phyloP scores from a whole-genome alignment of 2,329 filamentous ascomycete genomes.

The Orbilia ellipsospora region DNA sequence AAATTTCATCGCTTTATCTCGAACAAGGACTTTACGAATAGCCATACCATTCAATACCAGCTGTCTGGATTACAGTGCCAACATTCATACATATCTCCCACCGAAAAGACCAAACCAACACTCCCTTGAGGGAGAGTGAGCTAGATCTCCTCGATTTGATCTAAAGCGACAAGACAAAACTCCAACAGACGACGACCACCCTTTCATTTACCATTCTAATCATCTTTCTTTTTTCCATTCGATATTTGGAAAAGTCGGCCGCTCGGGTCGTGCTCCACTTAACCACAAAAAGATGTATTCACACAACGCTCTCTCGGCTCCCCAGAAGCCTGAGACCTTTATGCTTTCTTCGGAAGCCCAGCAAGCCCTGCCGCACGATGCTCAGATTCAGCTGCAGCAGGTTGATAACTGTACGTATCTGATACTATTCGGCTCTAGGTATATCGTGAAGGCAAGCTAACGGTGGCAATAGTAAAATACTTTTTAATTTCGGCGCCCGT shows the following conservation, averaged over 20 bases:
- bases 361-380: constrained; percentile 93
- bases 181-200: constrained; percentile 42
- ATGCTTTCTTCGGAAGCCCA: constrained; percentile 98
- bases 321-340: constrained; percentile 97
- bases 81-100: constrained; percentile 12
- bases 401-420: constrained; percentile 88
- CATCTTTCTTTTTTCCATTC: constrained; percentile 12
- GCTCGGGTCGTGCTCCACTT: constrained; percentile 56
- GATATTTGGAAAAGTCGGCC: constrained; percentile 31
- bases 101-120: constrained; percentile 18
- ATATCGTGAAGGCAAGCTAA: constrained; percentile 24
- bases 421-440: too few relatives aligned
- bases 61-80: constrained; percentile 53
- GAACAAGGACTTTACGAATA: constrained; percentile 26
- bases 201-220: constrained; percentile 25
- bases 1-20: constrained; percentile 29
- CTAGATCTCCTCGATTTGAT: constrained; percentile 54
- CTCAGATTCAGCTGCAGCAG: constrained; percentile 95
- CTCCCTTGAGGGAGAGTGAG: constrained; percentile 52
- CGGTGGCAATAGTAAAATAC: constrained; percentile 81
- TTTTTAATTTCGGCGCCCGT: constrained; percentile 98
- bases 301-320: constrained; percentile 86
- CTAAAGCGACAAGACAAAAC: constrained; percentile 42
- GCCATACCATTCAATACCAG: constrained; percentile 22
- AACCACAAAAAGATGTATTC: constrained; percentile 73